These are phyloP conservation scores for Solanum dulcamara DNA, from an alignment of 257 asterid species.

Conservation along the genomic window DNA sequence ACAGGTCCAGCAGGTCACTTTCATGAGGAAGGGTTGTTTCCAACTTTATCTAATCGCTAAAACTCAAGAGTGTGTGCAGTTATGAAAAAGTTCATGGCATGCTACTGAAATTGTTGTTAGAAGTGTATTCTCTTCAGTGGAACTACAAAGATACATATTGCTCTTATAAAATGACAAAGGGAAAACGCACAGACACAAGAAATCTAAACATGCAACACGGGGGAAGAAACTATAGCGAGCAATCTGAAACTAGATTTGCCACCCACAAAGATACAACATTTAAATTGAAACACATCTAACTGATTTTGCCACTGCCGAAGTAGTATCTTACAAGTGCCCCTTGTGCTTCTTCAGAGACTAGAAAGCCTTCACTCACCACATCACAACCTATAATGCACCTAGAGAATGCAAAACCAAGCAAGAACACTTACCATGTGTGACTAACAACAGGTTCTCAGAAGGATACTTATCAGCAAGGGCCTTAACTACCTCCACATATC, in stretches of 20 bases:
- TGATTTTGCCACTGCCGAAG: not conserved
- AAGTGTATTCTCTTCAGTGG: not conserved
- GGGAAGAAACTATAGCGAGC: not conserved
- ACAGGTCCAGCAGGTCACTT: not conserved
- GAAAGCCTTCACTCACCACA: not conserved
- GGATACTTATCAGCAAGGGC: constrained; percentile 76
- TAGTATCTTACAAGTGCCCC: not conserved
- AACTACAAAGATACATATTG: not conserved
- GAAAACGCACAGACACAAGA: not conserved
- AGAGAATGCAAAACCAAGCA: not conserved
- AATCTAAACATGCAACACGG: not conserved
- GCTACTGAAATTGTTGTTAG: not conserved
- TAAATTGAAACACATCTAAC: not conserved
- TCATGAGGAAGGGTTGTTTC: not conserved
- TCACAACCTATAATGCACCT: not conserved
- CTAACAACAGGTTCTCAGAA: constrained; percentile 69
- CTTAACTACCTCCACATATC: constrained; percentile 53
- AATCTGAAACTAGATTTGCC: not conserved
- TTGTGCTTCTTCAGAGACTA: not conserved
- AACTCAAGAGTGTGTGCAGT: not conserved
- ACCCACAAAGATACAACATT: not conserved
- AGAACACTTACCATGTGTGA: constrained; percentile 64
- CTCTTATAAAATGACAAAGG: not conserved
- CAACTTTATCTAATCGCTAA: not conserved
- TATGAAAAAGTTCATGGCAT: not conserved